These are phyloP conservation scores for Xerocomellus chrysenteron DNA, from an alignment of 768 basidiomycete genomes.

Conservation along the genomic window DNA sequence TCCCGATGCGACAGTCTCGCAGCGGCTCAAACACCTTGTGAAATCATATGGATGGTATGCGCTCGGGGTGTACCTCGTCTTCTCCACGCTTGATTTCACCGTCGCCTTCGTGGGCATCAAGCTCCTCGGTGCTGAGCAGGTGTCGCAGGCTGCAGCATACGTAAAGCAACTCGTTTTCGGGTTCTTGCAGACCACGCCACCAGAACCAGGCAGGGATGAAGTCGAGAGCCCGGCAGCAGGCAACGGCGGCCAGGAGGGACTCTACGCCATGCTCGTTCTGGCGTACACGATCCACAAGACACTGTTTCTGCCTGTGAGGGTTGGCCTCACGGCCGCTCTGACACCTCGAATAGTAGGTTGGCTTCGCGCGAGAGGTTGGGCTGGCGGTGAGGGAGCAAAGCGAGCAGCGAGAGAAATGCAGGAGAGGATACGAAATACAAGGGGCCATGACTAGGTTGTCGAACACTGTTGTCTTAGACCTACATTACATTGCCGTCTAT, in stretches of 20 bases:
- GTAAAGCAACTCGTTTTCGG: constrained; percentile 49
- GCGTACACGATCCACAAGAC: constrained; percentile 98
- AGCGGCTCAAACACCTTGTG: constrained; percentile 77
- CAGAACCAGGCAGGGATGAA: constrained; percentile 69
- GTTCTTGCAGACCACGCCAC: constrained; percentile 50
- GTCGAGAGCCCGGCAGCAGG: constrained; percentile 42
- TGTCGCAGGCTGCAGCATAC: constrained; percentile 61
- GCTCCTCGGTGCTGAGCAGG: constrained; percentile 87
- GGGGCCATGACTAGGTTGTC: constrained; percentile 18
- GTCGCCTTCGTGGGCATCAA: constrained; percentile 84
- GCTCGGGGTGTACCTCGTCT: constrained; percentile 79
- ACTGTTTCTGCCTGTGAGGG: constrained; percentile 80
- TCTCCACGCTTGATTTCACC: constrained; percentile 78
- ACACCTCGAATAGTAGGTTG: constrained; percentile 87
- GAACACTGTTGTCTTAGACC: background rate
- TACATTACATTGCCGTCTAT: constrained; percentile 15
- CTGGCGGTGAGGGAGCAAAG: constrained; percentile 64
- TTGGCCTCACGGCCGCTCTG: constrained; percentile 83
- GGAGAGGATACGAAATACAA: constrained; percentile 33
- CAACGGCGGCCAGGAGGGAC: constrained; percentile 58
- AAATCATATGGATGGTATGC: constrained; percentile 97
- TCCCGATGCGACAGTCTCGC: constrained; percentile 56
- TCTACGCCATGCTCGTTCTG: constrained; percentile 90
- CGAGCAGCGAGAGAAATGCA: constrained; percentile 53
- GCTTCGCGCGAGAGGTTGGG: constrained; percentile 82